phyloP scores from a whole-genome alignment of 495 filamentous ascomycete species.

The Penicillium paxilli region DNA sequence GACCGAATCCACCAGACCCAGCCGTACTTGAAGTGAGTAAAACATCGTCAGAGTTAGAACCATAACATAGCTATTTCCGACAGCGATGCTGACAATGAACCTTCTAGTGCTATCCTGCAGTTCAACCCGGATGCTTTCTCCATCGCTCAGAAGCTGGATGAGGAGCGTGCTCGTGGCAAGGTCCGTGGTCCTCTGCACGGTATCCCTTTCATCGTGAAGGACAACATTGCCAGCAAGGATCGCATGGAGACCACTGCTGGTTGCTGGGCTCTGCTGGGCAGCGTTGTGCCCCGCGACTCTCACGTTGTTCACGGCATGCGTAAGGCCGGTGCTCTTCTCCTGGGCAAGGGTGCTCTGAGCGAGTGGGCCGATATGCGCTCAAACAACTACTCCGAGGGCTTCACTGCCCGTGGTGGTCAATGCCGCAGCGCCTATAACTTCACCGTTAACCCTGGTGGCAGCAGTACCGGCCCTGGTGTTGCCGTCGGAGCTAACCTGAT shows the following conservation, averaged over 20 bases:
- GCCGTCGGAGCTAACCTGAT: constrained; percentile 63
- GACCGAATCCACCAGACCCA: constrained; percentile 54
- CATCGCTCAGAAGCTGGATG: constrained; percentile 60
- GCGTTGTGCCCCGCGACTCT: constrained; percentile 65
- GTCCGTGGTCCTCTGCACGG: constrained; percentile 66
- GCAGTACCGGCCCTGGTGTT: constrained; percentile 61
- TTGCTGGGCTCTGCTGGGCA: constrained; percentile 61
- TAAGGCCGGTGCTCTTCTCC: constrained; percentile 63
- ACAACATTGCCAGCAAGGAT: constrained; percentile 72
- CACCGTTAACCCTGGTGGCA: constrained; percentile 66
- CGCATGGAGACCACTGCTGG: constrained; percentile 67
- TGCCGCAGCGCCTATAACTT: constrained; percentile 66
- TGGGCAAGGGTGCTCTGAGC: constrained; percentile 68
- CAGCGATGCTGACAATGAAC: neutral
- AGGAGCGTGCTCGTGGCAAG: constrained; percentile 53
- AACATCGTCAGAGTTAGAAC: neutral
- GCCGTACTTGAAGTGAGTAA: constrained; percentile 57
- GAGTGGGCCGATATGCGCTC: constrained; percentile 78
- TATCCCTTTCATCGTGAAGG: constrained; percentile 73
- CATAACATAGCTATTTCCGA: neutral
- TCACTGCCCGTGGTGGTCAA: constrained; percentile 66
- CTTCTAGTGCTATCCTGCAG: constrained; percentile 53
- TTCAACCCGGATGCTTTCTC: constrained; percentile 60
- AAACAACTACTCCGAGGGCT: constrained; percentile 70
- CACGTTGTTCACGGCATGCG: constrained; percentile 60